Base-by-base conservation (phyloP, 2,329 filamentous ascomycete genomes). In the Bisporella sp. region DNA sequence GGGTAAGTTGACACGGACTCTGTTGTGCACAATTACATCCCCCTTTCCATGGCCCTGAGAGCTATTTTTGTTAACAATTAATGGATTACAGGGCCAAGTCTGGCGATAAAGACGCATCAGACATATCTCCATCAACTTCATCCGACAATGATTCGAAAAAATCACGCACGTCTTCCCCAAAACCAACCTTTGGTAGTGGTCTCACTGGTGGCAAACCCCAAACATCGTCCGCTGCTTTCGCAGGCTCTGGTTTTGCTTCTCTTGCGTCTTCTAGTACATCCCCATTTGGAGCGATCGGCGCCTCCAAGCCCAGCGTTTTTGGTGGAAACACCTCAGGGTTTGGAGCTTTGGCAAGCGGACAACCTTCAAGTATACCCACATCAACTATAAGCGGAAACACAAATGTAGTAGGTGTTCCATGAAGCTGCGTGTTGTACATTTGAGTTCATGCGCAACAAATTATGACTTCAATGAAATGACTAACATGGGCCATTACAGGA, bases 181-280 rank as follows among this genome's bases (percentile, higher is more conserved):
- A 54, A 40, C 21, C 54, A 33, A 53, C 47, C 13, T 57, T 58
- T 50, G 59, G 58, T 9, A 52, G 48, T 41, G 50, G 44, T 6
- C 58, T 45, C 53, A 37, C 8, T 37, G 35, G 35, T 9, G 35
- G n/a, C 35, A 37, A 37, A 9, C 8, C n/a, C 35, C 46, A 67
- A 61, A 77, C 79, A 13, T 81, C 84, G 5, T 54, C 73, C 9
- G 78, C 78, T 7, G 79, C 83, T 5, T 90, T 90, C 65, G 80
- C 81, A 28, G 75, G 74, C 45, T 90, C 86, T 3, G 79, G 77
- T 13, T 82, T 90, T 62, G 79, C 83, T 47, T 81, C 83, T 47
- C 78, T 89, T 49, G 76, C 84, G 6, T 71, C 77, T 29, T 76
- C 79, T 5, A 71, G 72, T 37, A 70, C 77, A 30, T 89, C 85